Percentiles rank a stretch among this genome's conserved stretches.
Conservation (phyloP, 257 asterid species). For the Plantago ovata region DNA sequence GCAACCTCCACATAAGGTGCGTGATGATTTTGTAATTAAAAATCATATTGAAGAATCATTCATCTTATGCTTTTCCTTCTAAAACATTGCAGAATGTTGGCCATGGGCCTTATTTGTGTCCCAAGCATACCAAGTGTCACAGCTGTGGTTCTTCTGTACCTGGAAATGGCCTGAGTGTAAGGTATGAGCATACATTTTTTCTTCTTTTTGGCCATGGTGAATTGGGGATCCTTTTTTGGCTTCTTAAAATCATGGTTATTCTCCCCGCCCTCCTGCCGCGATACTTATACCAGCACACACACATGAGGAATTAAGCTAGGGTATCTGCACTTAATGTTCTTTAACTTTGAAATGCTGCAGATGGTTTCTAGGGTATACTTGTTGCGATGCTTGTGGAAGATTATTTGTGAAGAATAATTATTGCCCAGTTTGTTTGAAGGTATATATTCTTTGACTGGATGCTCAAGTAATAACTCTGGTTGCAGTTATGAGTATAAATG, state of each 20-base stretch:
- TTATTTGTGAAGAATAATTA: constrained; percentile 89
- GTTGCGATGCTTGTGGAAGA: constrained; percentile 99
- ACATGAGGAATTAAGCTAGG: background rate
- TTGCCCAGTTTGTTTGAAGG: constrained; percentile 98
- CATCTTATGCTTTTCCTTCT: constrained; percentile 25
- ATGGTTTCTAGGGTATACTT: constrained; percentile 98
- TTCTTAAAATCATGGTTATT: background rate
- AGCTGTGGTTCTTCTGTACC: constrained; percentile 92
- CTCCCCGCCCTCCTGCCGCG: background rate
- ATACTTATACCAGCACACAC: background rate
- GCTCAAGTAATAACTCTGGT: constrained; percentile 1
- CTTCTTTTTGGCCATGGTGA: background rate
- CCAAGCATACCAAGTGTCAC: constrained; percentile 92
- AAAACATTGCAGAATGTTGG: constrained; percentile 66
- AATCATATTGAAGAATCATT: constrained; percentile 8
- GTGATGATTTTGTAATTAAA: constrained; percentile 15
- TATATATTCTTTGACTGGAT: constrained; percentile 21
- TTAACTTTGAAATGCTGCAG: constrained; percentile 38
- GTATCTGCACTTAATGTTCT: background rate
- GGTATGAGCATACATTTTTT: constrained; percentile 39
- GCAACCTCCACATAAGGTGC: constrained; percentile 98
- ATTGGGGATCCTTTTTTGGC: no score
- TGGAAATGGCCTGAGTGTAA: constrained; percentile 90
- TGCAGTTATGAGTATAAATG: background rate
- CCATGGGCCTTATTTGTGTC: constrained; percentile 91